Conservation (phyloP, 2,329 filamentous ascomycete species). For the Colletotrichum kahawae region DNA sequence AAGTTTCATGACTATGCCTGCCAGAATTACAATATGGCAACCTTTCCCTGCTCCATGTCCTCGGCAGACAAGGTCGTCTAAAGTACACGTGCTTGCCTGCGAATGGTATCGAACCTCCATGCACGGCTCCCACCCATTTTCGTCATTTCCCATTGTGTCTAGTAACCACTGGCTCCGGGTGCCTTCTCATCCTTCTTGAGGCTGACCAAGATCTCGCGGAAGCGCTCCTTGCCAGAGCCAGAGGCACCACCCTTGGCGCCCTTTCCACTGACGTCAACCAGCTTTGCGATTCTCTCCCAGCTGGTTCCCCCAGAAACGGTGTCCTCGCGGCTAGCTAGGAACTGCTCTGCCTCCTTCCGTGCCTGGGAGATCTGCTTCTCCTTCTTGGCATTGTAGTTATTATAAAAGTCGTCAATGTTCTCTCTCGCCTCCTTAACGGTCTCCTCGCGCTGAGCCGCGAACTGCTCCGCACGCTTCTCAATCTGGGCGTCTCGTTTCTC, state of each 20-base stretch:
- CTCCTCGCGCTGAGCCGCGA: slow-evolving; percentile 80
- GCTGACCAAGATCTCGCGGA: slow-evolving; percentile 86
- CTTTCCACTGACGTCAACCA: slow-evolving; percentile 97
- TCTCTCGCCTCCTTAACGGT: slow-evolving; percentile 89
- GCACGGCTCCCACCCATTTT: not conserved
- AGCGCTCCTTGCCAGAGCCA: slow-evolving; percentile 93
- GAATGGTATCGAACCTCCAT: not conserved
- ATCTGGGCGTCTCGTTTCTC: slow-evolving; percentile 85
- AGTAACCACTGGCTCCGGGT: slow-evolving; percentile 69
- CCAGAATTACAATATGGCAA: not conserved
- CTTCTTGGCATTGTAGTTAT: slow-evolving; percentile 98
- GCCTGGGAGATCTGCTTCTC: slow-evolving; percentile 92
- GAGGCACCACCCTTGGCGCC: slow-evolving; percentile 83
- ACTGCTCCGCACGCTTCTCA: slow-evolving; percentile 83
- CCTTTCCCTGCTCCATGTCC: not conserved
- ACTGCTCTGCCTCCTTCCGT: slow-evolving; percentile 90
- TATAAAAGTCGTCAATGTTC: slow-evolving; percentile 99
- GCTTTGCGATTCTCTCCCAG: slow-evolving; percentile 97
- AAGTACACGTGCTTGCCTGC: slow-evolving; percentile 6
- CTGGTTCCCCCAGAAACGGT: slow-evolving; percentile 93
- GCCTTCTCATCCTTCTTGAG: slow-evolving; percentile 93
- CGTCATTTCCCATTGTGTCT: slow-evolving; percentile 21
- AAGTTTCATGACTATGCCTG: slow-evolving; percentile 2
- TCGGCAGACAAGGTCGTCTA: slow-evolving; percentile 4
- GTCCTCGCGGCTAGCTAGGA: slow-evolving; percentile 86